phyloP scores from a whole-genome alignment of 345 rosid genomes.

The Brassica cretica region DNA sequence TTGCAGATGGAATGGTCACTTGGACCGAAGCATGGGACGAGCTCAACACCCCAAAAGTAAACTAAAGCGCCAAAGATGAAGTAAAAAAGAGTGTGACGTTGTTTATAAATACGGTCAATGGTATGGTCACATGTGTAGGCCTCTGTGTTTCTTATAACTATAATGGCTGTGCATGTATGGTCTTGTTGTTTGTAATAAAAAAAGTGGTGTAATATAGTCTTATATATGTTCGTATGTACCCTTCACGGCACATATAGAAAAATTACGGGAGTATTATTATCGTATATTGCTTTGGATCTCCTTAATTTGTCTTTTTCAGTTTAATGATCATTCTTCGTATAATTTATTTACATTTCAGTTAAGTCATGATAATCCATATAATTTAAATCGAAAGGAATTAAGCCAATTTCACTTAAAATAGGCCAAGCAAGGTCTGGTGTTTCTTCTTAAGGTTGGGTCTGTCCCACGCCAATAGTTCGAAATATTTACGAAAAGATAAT shows the following conservation, averaged over 20 bases:
- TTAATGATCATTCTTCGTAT: background rate
- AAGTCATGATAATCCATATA: too few species aligned
- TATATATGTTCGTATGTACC: background rate
- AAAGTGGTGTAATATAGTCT: background rate
- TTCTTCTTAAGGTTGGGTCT: too few species aligned
- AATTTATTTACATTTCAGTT: too few species aligned
- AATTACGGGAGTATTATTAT: background rate
- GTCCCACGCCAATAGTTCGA: too few species aligned
- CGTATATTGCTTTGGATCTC: background rate
- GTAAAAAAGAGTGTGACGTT: background rate
- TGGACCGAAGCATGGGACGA: conserved; percentile 64
- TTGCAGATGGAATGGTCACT: conserved; percentile 56
- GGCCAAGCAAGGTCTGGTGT: too few species aligned
- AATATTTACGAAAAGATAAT: too few species aligned
- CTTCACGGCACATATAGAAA: background rate
- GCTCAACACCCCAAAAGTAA: conserved; percentile 34
- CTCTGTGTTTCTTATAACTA: background rate
- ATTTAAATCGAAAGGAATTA: too few species aligned
- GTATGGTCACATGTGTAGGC: background rate
- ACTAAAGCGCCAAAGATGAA: conserved; percentile 1
- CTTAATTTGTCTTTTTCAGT: too few species aligned
- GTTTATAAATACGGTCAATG: conserved; percentile 10
- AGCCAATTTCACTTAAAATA: too few species aligned
- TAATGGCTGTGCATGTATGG: background rate
- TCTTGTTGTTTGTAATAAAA: background rate